Evolutionary conservation across 148 eudicot species (phyloP), one percentile per base, ranked within the genome.

Genomic region (Rhododendron ovatum): DNA sequence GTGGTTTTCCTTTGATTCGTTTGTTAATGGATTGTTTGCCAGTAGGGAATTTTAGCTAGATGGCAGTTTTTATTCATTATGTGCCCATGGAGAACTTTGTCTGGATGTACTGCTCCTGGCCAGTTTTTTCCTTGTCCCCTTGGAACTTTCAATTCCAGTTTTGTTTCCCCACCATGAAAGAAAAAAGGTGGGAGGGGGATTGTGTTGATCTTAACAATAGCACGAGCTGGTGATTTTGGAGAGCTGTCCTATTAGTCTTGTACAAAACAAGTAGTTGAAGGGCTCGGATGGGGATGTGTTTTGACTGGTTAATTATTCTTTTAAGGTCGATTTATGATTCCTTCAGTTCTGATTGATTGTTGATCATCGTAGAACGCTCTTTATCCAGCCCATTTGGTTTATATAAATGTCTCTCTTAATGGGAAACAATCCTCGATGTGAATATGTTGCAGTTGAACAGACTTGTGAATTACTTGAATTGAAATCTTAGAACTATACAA

Each of bases 91-190:
- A 78, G 74, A 59, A 37, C 47, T 61, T 5, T 20, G 26, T 5
- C 35, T 55, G 20, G 45, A 53, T 79, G 57, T 81, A 35, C 8
- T 82, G 47, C 48, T 37, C 35, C 35, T 26, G 51, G 84, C 48
- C 37, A 15, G 85, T 45, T 71, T 39, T 41, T 75, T 43, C 86
- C 24, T 48, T 78, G 53, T 6, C 53, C 41, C 51, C 17, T 69
- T 67, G 76, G 71, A 80, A 78, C 76, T 53, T 57, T 48, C 67
- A 37, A 85, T 75, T 83, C 85, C 85, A 86, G 47, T 86, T 86
- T 83, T 86, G 85, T 76, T 53, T 53, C 63, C 83, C 50, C 37
- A 5, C 67, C 50, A 51, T 1, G 11, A 18, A 5, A n/a, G n/a
- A 28, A 41, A 33, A 9, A 22, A 39, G n/a, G 33, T 77, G 37